Evolutionary conservation across 768 basidiomycete genomes (phyloP), one percentile per base, ranked within the genome.

Genomic region (Kondoa subrosea): DNA sequence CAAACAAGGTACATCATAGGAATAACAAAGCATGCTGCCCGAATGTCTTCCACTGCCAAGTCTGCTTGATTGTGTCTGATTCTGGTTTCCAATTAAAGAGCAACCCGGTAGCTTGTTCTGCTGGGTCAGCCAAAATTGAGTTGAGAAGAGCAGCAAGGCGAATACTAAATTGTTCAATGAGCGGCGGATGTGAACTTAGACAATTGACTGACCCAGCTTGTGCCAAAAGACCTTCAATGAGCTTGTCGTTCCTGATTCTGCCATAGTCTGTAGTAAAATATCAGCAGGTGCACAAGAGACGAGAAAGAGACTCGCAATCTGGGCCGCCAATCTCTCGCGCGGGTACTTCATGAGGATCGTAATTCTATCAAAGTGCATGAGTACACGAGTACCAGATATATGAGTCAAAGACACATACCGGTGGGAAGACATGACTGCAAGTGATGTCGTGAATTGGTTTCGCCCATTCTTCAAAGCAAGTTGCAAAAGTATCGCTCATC

Each of bases 81-180:
- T 50, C 40, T 50, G 40, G 40, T 21, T 50, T 50, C 40, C 40
- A 50, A 50, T 50, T 21, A 50, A 50, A 50, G 12, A 50, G 21
- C 8, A 21, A 8, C 21, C 40, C 40, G 12, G 21, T 50, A 50
- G 40, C 40, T 50, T 66, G 65, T 15, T 67, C 66, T 15, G 21
- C 27, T 57, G 64, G 68, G 63, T 65, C 68, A 14, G 31, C 69
- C 14, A 75, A 58, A 34, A 75, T 67, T 4, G 68, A 56, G 73
- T 95, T 95, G 71, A 96, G 77, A 14, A 88, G 77, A 0, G 84
- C 88, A 1, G 91, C 92, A 29, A 93, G 83, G 27, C 92, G 81
- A 32, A 93, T 78, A 0, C 91, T 50, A 50, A 8, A 21, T 8
- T 8, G 40, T n/a, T n/a, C 40, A 21, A 50, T 50, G 40, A 50